Conservation (phyloP, 2,329 filamentous ascomycete species). For the Aphanocladium album region DNA sequence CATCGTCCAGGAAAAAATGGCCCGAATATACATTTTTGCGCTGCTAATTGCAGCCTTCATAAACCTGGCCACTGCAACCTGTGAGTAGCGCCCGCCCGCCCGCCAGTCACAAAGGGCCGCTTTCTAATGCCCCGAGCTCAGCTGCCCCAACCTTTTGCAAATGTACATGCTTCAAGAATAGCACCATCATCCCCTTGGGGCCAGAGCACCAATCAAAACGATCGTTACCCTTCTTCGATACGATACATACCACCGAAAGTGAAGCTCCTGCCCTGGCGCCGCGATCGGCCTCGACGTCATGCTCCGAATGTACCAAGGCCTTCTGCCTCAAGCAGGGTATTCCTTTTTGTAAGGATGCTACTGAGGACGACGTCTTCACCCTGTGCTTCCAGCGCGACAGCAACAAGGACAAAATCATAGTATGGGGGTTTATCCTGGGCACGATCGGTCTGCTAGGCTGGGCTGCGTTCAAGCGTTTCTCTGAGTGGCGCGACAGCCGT, state of each 20-base stretch:
- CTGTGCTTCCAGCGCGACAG: slow-evolving; percentile 63
- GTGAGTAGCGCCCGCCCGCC: slow-evolving; percentile 27
- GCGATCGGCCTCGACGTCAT: slow-evolving; percentile 42
- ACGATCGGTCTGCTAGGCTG: slow-evolving; percentile 55
- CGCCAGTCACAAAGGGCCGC: neutral
- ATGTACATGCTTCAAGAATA: slow-evolving; percentile 66
- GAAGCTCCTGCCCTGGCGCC: slow-evolving; percentile 21
- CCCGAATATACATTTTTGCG: slow-evolving; percentile 32
- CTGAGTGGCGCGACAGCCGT: slow-evolving; percentile 35
- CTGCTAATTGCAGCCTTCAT: slow-evolving; percentile 33
- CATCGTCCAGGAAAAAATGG: slow-evolving; percentile 26
- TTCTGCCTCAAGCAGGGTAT: slow-evolving; percentile 58
- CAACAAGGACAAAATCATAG: slow-evolving; percentile 62
- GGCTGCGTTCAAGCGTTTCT: slow-evolving; percentile 48
- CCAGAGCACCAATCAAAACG: slow-evolving; percentile 33
- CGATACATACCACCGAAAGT: slow-evolving; percentile 1
- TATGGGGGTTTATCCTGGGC: slow-evolving; percentile 58
- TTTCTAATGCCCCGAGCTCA: slow-evolving; percentile 27
- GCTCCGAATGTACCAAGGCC: slow-evolving; percentile 58
- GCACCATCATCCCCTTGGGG: slow-evolving; percentile 60
- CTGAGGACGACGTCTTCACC: slow-evolving; percentile 57
- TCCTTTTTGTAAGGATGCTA: slow-evolving; percentile 58
- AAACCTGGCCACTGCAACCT: slow-evolving; percentile 35
- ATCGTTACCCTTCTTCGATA: slow-evolving; percentile 18
- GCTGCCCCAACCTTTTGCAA: slow-evolving; percentile 63